Percentiles rank a stretch among this genome's conserved stretches.
phyloP scores from a whole-genome alignment of 2,329 filamentous ascomycete genomes.

The Ophidiomyces ophidiicola region DNA sequence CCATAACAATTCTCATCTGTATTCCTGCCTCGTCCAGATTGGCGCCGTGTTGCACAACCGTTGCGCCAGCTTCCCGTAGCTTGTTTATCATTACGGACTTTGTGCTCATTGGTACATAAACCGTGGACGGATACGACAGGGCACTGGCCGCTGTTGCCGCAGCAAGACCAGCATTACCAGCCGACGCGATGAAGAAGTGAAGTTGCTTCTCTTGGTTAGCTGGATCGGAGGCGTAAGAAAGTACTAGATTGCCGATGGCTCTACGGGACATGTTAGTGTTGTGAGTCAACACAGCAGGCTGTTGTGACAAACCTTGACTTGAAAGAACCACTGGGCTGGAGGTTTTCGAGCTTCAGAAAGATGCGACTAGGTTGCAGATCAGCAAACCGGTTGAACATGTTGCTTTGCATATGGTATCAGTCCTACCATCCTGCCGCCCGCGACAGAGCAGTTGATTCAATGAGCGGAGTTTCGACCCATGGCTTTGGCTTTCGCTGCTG shows the following conservation, averaged over 20 bases:
- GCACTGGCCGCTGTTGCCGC: conserved; percentile 59
- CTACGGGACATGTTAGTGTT: conserved; percentile 13
- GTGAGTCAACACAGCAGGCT: background rate
- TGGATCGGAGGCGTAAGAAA: conserved; percentile 37
- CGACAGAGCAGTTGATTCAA: conserved; percentile 55
- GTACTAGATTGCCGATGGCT: conserved; percentile 61
- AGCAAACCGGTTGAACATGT: background rate
- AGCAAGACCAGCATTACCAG: conserved; percentile 75
- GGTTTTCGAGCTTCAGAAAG: conserved; percentile 73
- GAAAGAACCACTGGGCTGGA: conserved; percentile 77
- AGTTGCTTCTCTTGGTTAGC: conserved; percentile 32
- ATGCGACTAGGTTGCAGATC: conserved; percentile 48
- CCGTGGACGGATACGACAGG: conserved; percentile 55
- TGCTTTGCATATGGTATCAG: conserved; percentile 7
- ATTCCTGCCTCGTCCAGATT: conserved; percentile 60
- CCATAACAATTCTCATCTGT: conserved; percentile 31
- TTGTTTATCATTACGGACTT: conserved; percentile 59
- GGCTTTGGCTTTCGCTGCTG: conserved; percentile 33
- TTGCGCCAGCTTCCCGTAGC: conserved; percentile 54
- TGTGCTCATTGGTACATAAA: conserved; percentile 58
- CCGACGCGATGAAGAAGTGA: conserved; percentile 70
- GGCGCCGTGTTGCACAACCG: conserved; percentile 56
- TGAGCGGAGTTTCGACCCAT: conserved; percentile 60
- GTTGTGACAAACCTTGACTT: conserved; percentile 48
- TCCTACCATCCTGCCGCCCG: conserved; percentile 60